Base-by-base conservation (phyloP, 352 stramenopile species). In the Pythium oligandrum region DNA sequence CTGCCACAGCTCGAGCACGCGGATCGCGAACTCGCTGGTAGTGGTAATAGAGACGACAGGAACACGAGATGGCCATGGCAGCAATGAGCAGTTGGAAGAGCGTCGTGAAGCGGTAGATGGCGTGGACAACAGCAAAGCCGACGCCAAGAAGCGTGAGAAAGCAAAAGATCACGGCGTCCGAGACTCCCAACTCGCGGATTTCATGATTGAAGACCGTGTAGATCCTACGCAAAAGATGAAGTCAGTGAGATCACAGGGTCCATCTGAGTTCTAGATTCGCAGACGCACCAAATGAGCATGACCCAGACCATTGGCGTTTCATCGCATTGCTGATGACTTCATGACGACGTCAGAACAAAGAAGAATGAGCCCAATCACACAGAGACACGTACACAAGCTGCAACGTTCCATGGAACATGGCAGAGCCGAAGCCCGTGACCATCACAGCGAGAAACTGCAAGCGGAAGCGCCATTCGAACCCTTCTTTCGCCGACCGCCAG, bases 241-340 rank as follows among this genome's bases (percentile, higher is more conserved):
- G 17, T 51, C 7, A 10, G 34, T 32, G 33, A 37, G 6, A 6
- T 11, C 35, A 1, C 6, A 4, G 6, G 5, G 8, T 6, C n/a
- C 42, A 44, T 34, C 31, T 33, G 50, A 44, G 2, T 4, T 2
- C 2, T 26, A 26, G 17, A 26, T 26, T 26, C 17, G 17, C 17
- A 26, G 3, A 63, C 56, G 36, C 57, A 83, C 70, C 78, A 91
- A 17, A 73, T 65, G 43, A 94, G 66, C 57, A 91, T 83, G 46
- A 75, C 78, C 78, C 78, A 94, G 40, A 92, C 68, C 82, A 92
- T 93, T 10, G 81, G 83, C 53, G 79, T 90, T 66, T 93, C 81
- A 44, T 93, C 83, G 11, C 73, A 89, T 48, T 91, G 83, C 59
- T 92, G 81, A 26, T 26, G 17, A 26, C 17, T 26, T 26, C 17